Evolutionary conservation across 2,329 filamentous ascomycete genomes (phyloP), one percentile per base, ranked within the genome.

Genomic region (Claviceps maximensis): DNA sequence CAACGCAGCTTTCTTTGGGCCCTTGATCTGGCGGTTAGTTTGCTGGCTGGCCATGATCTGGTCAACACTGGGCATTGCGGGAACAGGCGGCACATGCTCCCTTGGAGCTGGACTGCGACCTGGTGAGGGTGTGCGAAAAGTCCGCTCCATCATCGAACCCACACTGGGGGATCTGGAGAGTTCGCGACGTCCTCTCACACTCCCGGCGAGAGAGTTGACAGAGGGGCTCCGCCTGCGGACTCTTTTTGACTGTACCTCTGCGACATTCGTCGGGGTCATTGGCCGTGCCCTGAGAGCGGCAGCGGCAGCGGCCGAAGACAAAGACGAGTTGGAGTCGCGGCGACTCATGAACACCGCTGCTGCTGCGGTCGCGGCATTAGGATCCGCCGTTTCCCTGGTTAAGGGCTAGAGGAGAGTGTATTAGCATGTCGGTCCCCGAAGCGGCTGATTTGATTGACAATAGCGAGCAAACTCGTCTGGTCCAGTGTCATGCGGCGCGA

Each of bases 261-360:
- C 84, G 53, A 95, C 84, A 60, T 83, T 83, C 50, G 84, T 91
- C 23, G 89, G 89, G 2, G 86, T 83, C 50, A 83, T 83, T 10
- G 88, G 84, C 59, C 86, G 81, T 47, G 85, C 86, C 63, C 85
- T 83, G 54, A 97, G 77, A 47, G 90, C 90, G 29, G 89, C 83
- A 17, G 89, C 89, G 7, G 91, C 90, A 13, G 91, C 91, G 7
- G 90, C 87, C 38, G 86, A 84, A 42, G 90, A 94, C 45, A 95
- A 76, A 54, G 80, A 82, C 55, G 72, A 74, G 79, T 60, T 83
- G 78, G 60, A 78, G 67, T 80, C 77, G 63, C 77, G 82, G 60
- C 79, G 82, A 63, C 54, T 55, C 54, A 85, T 77, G 69, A 91
- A 94, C 54, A 89, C 90, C 66, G 87, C 85, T 56, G 82, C 82